Evolutionary conservation across 148 eudicot species (phyloP).

Genomic region (Fagopyrum esculentum): DNA sequence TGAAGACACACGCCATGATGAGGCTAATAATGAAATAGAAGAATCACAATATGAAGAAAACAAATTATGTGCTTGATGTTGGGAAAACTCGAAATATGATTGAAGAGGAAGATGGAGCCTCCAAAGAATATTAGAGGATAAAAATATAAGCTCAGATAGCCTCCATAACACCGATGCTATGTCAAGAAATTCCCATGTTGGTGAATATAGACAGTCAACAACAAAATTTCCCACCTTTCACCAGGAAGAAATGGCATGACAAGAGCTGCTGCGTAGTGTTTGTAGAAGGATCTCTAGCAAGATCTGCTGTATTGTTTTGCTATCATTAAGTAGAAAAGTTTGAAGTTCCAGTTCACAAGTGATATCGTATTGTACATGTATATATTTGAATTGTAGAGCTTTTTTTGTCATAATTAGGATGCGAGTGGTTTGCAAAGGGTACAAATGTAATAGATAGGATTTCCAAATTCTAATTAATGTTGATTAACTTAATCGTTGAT

Average conservation of each 20-base stretch:
- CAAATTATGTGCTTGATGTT: constrained; percentile 20
- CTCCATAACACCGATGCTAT: constrained; percentile 25
- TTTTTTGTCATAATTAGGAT: no score
- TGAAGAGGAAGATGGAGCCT: constrained; percentile 36
- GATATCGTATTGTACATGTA: neutral
- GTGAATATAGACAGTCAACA: constrained; percentile 39
- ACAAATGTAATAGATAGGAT: no score
- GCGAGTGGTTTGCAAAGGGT: no score
- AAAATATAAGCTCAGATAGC: constrained; percentile 25
- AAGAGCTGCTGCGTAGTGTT: constrained; percentile 35
- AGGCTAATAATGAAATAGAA: constrained; percentile 19
- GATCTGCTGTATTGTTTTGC: neutral
- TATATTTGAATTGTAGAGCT: constrained; percentile 1
- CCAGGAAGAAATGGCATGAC: constrained; percentile 59
- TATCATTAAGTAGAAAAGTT: neutral
- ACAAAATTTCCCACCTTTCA: constrained; percentile 27
- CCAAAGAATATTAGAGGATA: constrained; percentile 25
- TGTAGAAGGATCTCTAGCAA: neutral
- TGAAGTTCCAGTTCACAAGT: neutral
- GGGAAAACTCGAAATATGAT: constrained; percentile 23
- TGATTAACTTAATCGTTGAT: no score
- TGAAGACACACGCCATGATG: constrained; percentile 35
- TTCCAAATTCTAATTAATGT: no score
- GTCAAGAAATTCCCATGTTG: constrained; percentile 24
- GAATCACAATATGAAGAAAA: constrained; percentile 31